Evolutionary conservation across 768 basidiomycete genomes (phyloP), one percentile per base, ranked within the genome.

Genomic region (Boletus patriciae): DNA sequence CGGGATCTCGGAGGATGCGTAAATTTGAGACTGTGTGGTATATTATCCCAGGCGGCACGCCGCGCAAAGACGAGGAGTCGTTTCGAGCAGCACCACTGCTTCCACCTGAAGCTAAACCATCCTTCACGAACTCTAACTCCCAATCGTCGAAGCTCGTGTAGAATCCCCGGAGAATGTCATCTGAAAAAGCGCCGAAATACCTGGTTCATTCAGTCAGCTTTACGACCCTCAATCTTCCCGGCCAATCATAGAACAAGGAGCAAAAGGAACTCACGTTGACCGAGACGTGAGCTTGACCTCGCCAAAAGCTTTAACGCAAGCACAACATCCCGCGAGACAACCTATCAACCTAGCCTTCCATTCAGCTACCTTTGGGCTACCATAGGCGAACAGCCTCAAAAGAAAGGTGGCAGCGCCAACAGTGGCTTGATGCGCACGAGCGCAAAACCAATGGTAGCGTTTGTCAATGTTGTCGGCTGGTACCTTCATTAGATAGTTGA

Each of bases 401-500:
- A 92, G 79, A 73, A 94, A 97, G 0, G 84, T 85, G 0, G 94
- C 92, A 2, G 87, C 83, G 55, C 83, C 86, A 10, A 80, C 70
- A 0, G 82, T 85, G 34, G 82, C 73, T 10, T 77, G 67, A 33
- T 81, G 74, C 4, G 86, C 87, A 37, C 80, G 78, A 29, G 74
- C 69, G 70, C 94, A 97, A 69, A 89, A 95, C 92, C 92, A 95
- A 65, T 97, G 94, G 51, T 80, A 57, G 31, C 58, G 59, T 33
- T 74, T 70, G 47, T 78, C 77, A 43, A 69, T 66, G 33, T 72
- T 60, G 45, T 70, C 67, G 47, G 74, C 70, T 4, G 76, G 73
- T 0, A 78, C 73, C 19, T 69, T 72, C 72, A 87, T 80, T 11
- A 91, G 73, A 66, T 84, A 81, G 13, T 69, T 70, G 65, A 79